Evolutionary conservation across 2,329 filamentous ascomycete genomes (phyloP), one percentile per base, ranked within the genome.

Genomic region (Teratosphaeria destructans): DNA sequence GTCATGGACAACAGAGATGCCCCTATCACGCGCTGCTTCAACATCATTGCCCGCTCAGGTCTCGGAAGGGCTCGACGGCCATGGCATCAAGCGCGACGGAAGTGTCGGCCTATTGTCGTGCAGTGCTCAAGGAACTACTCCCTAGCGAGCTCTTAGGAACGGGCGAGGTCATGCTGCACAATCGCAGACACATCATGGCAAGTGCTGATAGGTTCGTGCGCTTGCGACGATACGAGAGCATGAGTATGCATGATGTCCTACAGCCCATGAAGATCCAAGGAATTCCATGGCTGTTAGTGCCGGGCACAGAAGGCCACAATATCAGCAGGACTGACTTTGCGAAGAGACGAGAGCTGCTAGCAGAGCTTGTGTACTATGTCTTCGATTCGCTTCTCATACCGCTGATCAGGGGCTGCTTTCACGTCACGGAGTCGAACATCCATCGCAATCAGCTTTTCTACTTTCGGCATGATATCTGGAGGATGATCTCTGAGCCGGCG

Each of bases 381-480:
- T 94, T 99, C 68, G 94, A 99, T 73, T 96, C 92, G 0, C 79
- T 96, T 26, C 71, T 99, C 59, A 88, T 97, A 66, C 93, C 94
- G 10, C 79, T 99, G 7, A 82, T 97, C 55, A 85, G 89, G 37
- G 85, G 84, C 63, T 92, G 94, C 68, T 99, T 99, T 68, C 93
- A 97, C 70, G 89, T 96, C 43, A 99, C 94, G 0, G 94, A 99
- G 72, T 94, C 91, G 0, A 91, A 85, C 63, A 79, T 80, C 1
- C 85, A 96, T 69, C 85, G 87, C 16, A 90, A 94, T 67, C 84
- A 85, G 32, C 76, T 97, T 0, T 96, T 95, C 73, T 99, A 90
- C 75, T 97, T 96, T 71, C 88, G 93, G 3, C 94, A 99, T 64
- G 94, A 99, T 72, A 80, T 94, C 10, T 99, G 94, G 94, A 84